phyloP scores from a whole-genome alignment of 352 stramenopile species.

The Pythium chondricola region DNA sequence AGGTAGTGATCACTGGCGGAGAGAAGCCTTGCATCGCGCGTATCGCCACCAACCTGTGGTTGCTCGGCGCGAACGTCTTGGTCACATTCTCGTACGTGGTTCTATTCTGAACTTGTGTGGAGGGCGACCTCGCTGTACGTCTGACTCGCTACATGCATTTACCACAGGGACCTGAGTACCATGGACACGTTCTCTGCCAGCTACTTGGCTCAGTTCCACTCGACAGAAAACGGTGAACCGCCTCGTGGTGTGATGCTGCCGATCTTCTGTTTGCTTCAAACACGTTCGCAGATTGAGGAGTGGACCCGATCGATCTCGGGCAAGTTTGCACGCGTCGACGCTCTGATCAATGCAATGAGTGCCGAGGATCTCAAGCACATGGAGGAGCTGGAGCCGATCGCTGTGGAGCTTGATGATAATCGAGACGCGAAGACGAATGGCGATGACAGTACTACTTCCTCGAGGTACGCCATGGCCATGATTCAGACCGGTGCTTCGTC shows the following conservation, averaged over 20 bases:
- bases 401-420: neutral
- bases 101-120: too few relatives aligned
- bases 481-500: too few relatives aligned
- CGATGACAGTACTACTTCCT: too few relatives aligned
- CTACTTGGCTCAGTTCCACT: constrained; percentile 43
- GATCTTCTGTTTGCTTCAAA: constrained; percentile 41
- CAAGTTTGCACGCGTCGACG: constrained; percentile 63
- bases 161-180: constrained; percentile 27
- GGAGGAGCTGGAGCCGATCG: neutral
- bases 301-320: constrained; percentile 47
- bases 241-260: constrained; percentile 51
- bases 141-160: too few relatives aligned
- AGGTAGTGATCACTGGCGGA: constrained; percentile 62
- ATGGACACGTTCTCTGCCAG: constrained; percentile 52
- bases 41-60: constrained; percentile 56
- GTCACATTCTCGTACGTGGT: constrained; percentile 52
- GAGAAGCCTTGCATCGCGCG: constrained; percentile 40
- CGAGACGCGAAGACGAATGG: too few relatives aligned
- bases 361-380: constrained; percentile 22
- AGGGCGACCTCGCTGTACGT: too few relatives aligned
- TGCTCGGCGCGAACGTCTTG: constrained; percentile 56
- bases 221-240: constrained; percentile 25
- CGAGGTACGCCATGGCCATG: too few relatives aligned
- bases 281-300: constrained; percentile 40
- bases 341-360: constrained; percentile 60